Evolutionary conservation across 2,329 filamentous ascomycete species (phyloP).

Genomic region (Esteya vermicola): DNA sequence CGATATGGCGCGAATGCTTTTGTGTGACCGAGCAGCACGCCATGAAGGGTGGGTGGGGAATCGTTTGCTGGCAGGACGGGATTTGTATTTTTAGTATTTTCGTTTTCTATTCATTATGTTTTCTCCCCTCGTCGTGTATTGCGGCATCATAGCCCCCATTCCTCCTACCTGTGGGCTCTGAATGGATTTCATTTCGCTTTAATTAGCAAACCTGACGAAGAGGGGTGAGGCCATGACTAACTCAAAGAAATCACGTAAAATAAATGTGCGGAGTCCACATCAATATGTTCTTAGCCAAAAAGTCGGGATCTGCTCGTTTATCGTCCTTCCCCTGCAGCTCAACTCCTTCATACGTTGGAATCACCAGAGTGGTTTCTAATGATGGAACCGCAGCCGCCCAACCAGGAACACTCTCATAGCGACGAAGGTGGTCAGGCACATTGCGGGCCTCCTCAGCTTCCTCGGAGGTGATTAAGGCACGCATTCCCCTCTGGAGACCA

Average conservation of each 20-base stretch:
- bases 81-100: too few relatives aligned
- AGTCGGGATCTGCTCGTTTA: not conserved
- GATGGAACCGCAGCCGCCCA: slow-evolving; percentile 1
- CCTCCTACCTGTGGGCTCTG: too few relatives aligned
- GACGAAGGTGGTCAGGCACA: slow-evolving; percentile 1
- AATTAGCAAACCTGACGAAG: too few relatives aligned
- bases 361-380: not conserved
- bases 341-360: slow-evolving; percentile 3
- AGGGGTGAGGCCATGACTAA: too few relatives aligned
- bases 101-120: too few relatives aligned
- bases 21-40: too few relatives aligned
- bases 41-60: too few relatives aligned
- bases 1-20: too few relatives aligned
- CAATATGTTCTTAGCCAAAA: slow-evolving; percentile 4
- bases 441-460: slow-evolving; percentile 2
- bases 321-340: slow-evolving; percentile 1
- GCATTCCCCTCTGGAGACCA: slow-evolving; percentile 1
- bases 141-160: too few relatives aligned
- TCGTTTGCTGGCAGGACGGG: too few relatives aligned
- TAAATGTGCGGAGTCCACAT: slow-evolving; percentile 4
- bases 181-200: too few relatives aligned
- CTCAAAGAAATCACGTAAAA: slow-evolving; percentile 5
- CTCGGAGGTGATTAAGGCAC: slow-evolving; percentile 1
- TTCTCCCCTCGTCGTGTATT: too few relatives aligned
- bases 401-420: slow-evolving; percentile 1